Evolutionary conservation across 2,329 filamentous ascomycete genomes (phyloP), one percentile per base, ranked within the genome.

Genomic region (Fusarium graminum): DNA sequence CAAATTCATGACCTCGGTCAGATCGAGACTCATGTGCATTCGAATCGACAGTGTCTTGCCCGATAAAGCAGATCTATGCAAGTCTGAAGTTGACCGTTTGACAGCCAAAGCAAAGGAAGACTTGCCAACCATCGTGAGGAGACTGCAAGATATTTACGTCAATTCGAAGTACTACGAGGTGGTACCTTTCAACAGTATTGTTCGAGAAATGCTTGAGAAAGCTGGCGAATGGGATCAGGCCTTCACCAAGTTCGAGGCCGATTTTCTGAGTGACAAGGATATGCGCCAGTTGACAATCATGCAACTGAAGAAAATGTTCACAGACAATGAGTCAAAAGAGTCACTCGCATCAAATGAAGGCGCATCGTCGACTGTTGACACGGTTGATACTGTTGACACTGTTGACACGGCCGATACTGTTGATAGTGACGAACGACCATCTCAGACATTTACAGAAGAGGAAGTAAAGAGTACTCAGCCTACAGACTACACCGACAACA

Each of bases 231-330:
- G 95, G 95, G 96, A 99, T 74, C 88, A 90, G 25, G 88, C 88
- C 0, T 99, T 99, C 79, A 85, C 88, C 55, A 91, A 95, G 53
- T 98, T 99, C 60, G 96, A 99, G 75, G 88, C 89, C 41, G 92
- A 97, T 71, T 99, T 94, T 79, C 90, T 99, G 72, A 94, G 94
- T 0, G 96, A 99, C 77, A 98, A 97, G 74, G 95, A 99, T 79
- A 97, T 99, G 73, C 88, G 93, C 64, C 89, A 95, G 72, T 82
- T 99, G 62, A 97, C 95, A 13, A 93, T 94, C 59, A 85, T 97
- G 63, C 96, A 99, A 75, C 82, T 99, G 57, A 94, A 92, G 75
- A 97, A 96, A 76, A 92, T 99, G 76, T 99, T 99, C 74, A 88
- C 94, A 9, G 94, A 98, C 75, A 91, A 93, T 71, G 92, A 94